These are phyloP conservation scores for Camelina neglecta DNA, from an alignment of 345 rosid species.

Conservation along the genomic window DNA sequence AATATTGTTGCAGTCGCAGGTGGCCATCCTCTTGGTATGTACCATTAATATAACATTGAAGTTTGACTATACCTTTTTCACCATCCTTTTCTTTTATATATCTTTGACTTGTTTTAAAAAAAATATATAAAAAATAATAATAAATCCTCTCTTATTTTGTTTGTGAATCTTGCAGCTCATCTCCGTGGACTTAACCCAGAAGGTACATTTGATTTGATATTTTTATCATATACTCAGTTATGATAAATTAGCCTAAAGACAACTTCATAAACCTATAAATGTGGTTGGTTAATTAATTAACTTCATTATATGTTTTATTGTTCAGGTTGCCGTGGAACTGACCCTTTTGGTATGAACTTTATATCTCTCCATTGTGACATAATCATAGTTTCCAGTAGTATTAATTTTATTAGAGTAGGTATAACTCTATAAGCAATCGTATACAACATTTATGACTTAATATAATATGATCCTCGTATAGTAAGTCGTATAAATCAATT, in stretches of 20 bases:
- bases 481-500: too few relatives aligned
- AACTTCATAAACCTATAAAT: not conserved
- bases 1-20: conserved; percentile 10
- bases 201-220: conserved; percentile 12
- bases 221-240: not conserved
- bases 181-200: conserved; percentile 18
- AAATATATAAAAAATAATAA: too few relatives aligned
- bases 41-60: too few relatives aligned
- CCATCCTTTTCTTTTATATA: not conserved
- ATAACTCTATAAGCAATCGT: too few relatives aligned
- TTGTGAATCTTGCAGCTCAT: conserved; percentile 22
- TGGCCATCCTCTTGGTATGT: conserved; percentile 19
- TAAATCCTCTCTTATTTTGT: not conserved
- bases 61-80: not conserved
- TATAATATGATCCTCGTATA: too few relatives aligned
- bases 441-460: too few relatives aligned
- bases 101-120: not conserved
- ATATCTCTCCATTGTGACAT: not conserved
- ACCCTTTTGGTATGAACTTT: conserved; percentile 30
- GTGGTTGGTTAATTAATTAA: not conserved
- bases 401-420: too few relatives aligned
- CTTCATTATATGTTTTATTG: not conserved
- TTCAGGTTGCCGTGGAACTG: conserved; percentile 24
- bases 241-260: not conserved
- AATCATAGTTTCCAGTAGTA: not conserved